Base-by-base conservation (phyloP, 768 basidiomycete species). In the Panaeolus cyanescens region DNA sequence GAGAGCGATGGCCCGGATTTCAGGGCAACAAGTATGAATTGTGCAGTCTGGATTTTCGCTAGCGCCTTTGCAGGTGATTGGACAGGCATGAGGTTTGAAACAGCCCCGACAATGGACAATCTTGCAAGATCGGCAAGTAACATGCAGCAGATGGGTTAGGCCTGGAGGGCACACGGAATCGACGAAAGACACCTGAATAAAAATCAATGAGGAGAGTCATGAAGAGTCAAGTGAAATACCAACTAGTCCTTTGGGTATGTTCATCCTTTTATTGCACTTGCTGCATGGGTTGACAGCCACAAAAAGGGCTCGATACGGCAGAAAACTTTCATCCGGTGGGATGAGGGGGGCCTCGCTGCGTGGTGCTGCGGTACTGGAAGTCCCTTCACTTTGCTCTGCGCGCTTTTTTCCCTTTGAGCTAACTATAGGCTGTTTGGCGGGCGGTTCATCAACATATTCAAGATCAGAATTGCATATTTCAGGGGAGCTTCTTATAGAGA, bases 51-150 rank as follows among this genome's bases (percentile, higher is more conserved):
- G 25, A 37, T 71, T 74, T 36, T 71, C 73, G 6, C 66, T 53
- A 33, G 64, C 67, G 10, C 83, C 82, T 71, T 77, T 80, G 69
- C 84, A 85, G 1, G 72, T 66, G 12, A 62, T 36, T 5, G 73
- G 63, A 65, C 84, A 85, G 37, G 62, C 34, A 22, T 80, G 36
- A 4, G 74, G 70, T 12, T 65, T 68, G 66, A 82, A 79, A 68
- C 84, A 85, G 9, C 83, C 83, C 56, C 84, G 71, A 68, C 84
- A 84, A 61, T 83, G 77, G 53, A 75, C 78, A 2, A 74, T 79
- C 6, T 71, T 68, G 71, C 84, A 85, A 0, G 73, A 68, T 17
- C 67, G 55, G 69, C 84, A 85, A 3, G 72, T 64, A 1, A 75
- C 77, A 62, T 85, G 84, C 8, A 85, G 74, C 7, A 84, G 70